Base-by-base conservation (phyloP, 768 basidiomycete genomes). In the Kwoniella pini region DNA sequence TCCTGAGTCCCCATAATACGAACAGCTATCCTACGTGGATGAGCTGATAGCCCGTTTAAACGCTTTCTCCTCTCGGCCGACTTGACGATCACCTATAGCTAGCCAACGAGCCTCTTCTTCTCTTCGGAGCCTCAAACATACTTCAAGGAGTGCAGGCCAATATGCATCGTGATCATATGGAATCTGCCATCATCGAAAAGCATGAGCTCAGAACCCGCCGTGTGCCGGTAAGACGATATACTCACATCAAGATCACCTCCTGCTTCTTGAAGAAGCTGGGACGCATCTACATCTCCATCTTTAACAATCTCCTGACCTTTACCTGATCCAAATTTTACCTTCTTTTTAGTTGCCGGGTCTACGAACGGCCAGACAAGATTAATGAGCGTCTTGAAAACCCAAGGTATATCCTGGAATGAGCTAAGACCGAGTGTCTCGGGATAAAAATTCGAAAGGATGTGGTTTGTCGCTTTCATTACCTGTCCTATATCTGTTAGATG, bases 301-400 rank as follows among this genome's bases (percentile, higher is more conserved):
- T 54, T 53, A 21, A 57, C 28, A 15, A 68, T 31, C 17, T 63
- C 63, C 24, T 43, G 21, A 13, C 49, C 56, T 36, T 54, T 31
- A 6, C 33, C 13, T 17, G 61, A 63, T 24, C 61, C 70, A 24
- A 77, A 62, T 19, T 59, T 54, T 30, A 71, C 68, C 42, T 68
- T 75, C 31, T 52, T 52, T 53, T 71, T 72, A 13, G 71, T 75
- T 4, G 48, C 50, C 2, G 67, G 64, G 51, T 78, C 77, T 58
- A 78, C 72, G 50, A 78, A 76, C n/a, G 77, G 77, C 77, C 77
- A 78, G 58, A 78, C 67, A 30, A 78, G 57, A 42, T 74, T 76
- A 49, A 78, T 49, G 43, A 78, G 72, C 10, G 62, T 42, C 49
- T 67, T 71, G 45, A 71, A 67, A 2, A 78, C 27, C 69, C 74